phyloP scores from a whole-genome alignment of 2,329 filamentous ascomycete species.

The Aspergillus sp. region DNA sequence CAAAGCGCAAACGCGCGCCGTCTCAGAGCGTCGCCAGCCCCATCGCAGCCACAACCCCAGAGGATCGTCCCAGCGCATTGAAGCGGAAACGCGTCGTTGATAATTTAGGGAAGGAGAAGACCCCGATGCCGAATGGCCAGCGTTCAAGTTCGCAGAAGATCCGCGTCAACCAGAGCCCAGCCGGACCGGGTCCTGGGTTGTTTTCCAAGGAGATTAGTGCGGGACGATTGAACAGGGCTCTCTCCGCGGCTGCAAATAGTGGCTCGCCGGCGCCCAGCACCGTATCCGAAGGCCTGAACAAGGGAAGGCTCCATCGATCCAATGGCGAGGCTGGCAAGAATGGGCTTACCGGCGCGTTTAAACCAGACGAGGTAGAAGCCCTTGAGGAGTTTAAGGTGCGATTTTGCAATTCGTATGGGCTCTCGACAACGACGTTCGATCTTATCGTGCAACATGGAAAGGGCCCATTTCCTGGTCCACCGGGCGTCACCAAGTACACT shows the following conservation, averaged over 20 bases:
- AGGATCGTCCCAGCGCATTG: neutral
- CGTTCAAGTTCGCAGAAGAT: neutral
- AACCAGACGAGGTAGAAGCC: conserved; percentile 28
- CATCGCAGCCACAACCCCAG: neutral
- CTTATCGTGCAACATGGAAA: conserved; percentile 35
- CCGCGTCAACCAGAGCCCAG: neutral
- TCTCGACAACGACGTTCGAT: conserved; percentile 27
- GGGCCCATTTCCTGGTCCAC: conserved; percentile 24
- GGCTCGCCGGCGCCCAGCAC: neutral
- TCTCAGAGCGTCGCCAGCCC: neutral
- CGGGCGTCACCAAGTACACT: conserved; percentile 27
- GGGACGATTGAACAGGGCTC: neutral
- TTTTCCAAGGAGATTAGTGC: neutral
- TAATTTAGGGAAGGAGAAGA: conserved; percentile 14
- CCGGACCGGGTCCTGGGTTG: neutral
- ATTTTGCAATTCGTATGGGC: conserved; percentile 32
- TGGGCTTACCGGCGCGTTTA: conserved; percentile 31
- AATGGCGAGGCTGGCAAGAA: conserved; percentile 15
- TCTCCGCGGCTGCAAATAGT: neutral
- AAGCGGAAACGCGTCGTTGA: conserved; percentile 31
- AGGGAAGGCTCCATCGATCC: conserved; percentile 7
- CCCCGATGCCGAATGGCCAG: conserved; percentile 4
- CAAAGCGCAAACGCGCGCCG: neutral
- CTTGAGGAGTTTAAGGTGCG: conserved; percentile 34
- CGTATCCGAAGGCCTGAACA: neutral